A percentile compares a stretch with the other conserved stretches of the same genome.
Conservation (phyloP, 305 asterid genomes). For the Ajuga reptans region DNA sequence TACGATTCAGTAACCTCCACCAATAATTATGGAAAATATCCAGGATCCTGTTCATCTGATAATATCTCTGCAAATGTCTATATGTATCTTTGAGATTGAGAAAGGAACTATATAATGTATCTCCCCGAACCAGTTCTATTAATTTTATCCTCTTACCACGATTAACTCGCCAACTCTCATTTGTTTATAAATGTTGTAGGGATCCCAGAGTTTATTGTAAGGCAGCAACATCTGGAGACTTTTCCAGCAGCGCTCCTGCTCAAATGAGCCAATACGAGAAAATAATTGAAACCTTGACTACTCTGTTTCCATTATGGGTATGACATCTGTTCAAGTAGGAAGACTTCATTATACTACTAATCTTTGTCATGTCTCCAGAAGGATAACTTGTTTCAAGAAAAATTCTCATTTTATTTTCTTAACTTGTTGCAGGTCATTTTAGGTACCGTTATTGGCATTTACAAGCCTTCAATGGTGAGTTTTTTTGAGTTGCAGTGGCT, state of each 20-base stretch:
- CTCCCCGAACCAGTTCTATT: background rate
- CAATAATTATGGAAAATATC: no score
- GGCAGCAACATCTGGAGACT: constrained; percentile 71
- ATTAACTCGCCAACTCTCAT: background rate
- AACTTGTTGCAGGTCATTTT: constrained; percentile 61
- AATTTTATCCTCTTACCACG: background rate
- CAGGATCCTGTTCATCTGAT: no score
- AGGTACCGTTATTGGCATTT: constrained; percentile 88
- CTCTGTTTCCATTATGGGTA: constrained; percentile 95
- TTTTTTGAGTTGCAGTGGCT: constrained; percentile 18
- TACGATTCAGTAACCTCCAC: no score
- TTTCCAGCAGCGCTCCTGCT: constrained; percentile 45
- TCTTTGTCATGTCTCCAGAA: background rate
- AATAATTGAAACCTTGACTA: constrained; percentile 82
- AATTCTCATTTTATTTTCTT: constrained; percentile 5
- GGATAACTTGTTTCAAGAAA: background rate
- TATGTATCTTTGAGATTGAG: no score
- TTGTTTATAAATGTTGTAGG: constrained; percentile 30
- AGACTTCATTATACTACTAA: constrained; percentile 11
- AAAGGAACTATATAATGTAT: no score
- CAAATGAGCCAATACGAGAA: constrained; percentile 68
- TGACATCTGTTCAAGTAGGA: constrained; percentile 25
- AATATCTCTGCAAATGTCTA: no score
- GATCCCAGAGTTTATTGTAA: constrained; percentile 41
- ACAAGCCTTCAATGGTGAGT: constrained; percentile 77